Conservation (phyloP, 441 rosid genomes). For the Monsonia emarginata region DNA sequence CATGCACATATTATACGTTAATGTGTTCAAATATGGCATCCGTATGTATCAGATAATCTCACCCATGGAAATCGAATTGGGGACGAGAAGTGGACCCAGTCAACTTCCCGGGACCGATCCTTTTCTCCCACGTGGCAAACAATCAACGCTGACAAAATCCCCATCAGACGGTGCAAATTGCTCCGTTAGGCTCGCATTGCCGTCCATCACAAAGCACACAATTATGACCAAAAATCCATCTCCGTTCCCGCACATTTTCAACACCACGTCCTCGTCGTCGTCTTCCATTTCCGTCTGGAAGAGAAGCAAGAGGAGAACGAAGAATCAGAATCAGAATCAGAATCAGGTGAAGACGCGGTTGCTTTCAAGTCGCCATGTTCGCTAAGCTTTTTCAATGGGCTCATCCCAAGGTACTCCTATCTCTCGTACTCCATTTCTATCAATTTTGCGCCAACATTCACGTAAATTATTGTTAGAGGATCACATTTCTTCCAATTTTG, state of each 20-base stretch:
- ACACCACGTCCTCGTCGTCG: neutral
- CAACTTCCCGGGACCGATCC: neutral
- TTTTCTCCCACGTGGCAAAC: neutral
- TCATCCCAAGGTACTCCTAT: neutral
- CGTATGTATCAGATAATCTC: no score
- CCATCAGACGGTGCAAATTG: neutral
- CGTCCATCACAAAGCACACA: neutral
- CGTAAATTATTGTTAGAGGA: neutral
- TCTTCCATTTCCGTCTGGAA: slow-evolving; percentile 3
- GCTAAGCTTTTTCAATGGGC: neutral
- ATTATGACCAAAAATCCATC: neutral
- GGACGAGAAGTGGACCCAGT: no score
- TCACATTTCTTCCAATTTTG: neutral
- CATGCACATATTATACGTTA: no score
- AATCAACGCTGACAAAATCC: neutral
- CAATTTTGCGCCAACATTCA: neutral
- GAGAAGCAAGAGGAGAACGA: neutral
- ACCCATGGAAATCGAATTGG: no score
- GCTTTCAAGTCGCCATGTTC: neutral
- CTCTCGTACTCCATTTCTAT: neutral
- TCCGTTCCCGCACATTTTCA: neutral
- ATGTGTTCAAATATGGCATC: no score
- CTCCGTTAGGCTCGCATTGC: neutral
- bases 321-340: neutral
- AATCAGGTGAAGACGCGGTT: neutral